Evolutionary conservation across 169 alveolate genomes (phyloP).

Genomic region (Cryptosporidium viatorum): DNA sequence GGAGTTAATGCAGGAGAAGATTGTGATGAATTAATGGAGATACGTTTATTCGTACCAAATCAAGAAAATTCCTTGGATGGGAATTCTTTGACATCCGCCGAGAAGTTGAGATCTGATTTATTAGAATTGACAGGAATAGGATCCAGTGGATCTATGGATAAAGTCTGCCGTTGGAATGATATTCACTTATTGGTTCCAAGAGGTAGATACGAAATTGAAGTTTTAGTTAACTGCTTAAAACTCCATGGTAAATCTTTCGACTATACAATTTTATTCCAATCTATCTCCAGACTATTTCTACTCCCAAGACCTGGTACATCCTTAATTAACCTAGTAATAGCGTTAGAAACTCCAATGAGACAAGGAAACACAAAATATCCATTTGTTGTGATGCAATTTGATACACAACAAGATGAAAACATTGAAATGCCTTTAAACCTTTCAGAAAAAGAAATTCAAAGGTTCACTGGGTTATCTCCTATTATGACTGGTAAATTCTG

Average conservation of each 20-base stretch:
- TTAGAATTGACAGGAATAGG: constrained; percentile 57
- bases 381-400: constrained; percentile 93
- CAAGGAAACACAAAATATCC: constrained; percentile 97
- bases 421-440: constrained; percentile 88
- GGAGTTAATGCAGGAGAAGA: constrained; percentile 48
- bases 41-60: constrained; percentile 66
- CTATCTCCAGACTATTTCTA: constrained; percentile 91
- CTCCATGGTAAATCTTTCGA: constrained; percentile 96
- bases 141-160: constrained; percentile 80
- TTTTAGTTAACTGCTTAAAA: constrained; percentile 90
- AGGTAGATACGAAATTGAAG: constrained; percentile 94
- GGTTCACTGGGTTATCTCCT: constrained; percentile 77
- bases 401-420: constrained; percentile 90
- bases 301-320: constrained; percentile 95
- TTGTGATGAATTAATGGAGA: constrained; percentile 58
- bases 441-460: constrained; percentile 87
- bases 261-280: constrained; percentile 91
- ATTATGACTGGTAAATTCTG: constrained; percentile 83
- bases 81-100: constrained; percentile 22
- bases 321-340: constrained; percentile 91
- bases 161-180: constrained; percentile 91
- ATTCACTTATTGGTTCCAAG: constrained; percentile 95
- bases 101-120: constrained; percentile 35
- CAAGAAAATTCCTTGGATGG: constrained; percentile 36
- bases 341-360: constrained; percentile 92